These are phyloP conservation scores for Cadophora malorum DNA, from an alignment of 2,329 filamentous ascomycete genomes.

Conservation along the genomic window DNA sequence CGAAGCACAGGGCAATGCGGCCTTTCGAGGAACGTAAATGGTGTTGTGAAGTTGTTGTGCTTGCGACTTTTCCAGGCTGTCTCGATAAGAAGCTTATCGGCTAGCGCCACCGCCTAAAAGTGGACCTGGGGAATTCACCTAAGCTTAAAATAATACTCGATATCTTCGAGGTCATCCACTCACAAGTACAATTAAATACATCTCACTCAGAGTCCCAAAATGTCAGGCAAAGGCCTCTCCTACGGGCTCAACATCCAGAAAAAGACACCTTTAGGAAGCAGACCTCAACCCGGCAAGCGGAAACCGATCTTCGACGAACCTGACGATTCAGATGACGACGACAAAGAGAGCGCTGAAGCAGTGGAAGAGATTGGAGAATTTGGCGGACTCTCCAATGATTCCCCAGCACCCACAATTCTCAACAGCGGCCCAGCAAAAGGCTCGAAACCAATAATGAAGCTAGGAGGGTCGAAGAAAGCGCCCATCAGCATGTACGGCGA, in stretches of 20 bases:
- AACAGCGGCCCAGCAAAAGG: constrained; percentile 44
- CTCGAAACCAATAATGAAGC: constrained; percentile 36
- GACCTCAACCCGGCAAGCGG: constrained; percentile 56
- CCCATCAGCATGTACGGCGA: constrained; percentile 63
- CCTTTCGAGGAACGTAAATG: neutral
- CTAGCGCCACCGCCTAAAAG: neutral
- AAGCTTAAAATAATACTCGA: neutral
- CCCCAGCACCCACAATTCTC: constrained; percentile 41
- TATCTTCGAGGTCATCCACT: neutral
- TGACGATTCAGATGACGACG: constrained; percentile 62
- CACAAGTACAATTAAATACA: neutral
- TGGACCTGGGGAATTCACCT: constrained; percentile 6
- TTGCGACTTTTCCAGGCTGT: neutral
- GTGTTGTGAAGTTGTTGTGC: neutral
- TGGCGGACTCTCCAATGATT: constrained; percentile 54
- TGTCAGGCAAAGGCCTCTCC: constrained; percentile 51
- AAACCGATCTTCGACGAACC: constrained; percentile 66
- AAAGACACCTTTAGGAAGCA: constrained; percentile 54
- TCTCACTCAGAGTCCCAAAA: constrained; percentile 25
- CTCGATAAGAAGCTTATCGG: constrained; percentile 21
- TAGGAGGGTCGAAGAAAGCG: constrained; percentile 50
- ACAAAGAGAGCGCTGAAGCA: constrained; percentile 46
- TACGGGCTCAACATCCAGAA: constrained; percentile 67
- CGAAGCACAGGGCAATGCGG: neutral
- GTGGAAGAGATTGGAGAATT: constrained; percentile 67